Evolutionary conservation across 1,284 basidiomycete species (phyloP).

Genomic region (Lignosus rhinocerotis): DNA sequence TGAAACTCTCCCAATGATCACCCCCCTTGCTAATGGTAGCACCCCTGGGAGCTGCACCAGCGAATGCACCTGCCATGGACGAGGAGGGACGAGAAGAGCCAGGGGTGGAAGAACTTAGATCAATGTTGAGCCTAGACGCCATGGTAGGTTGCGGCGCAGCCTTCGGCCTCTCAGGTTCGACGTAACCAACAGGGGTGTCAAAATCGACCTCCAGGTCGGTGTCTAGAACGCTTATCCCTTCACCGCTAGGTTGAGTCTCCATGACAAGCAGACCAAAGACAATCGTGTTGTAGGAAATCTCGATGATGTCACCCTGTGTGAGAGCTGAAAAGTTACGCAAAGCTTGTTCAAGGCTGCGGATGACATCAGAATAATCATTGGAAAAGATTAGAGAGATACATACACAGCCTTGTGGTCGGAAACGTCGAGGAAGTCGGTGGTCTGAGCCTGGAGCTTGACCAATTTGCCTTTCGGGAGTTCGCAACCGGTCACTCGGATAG

Average conservation of each 20-base stretch:
- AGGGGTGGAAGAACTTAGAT: conserved; percentile 79
- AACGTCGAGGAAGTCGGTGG: conserved; percentile 92
- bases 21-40: conserved; percentile 68
- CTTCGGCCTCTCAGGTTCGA: conserved; percentile 88
- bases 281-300: conserved; percentile 90
- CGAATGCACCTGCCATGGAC: conserved; percentile 66
- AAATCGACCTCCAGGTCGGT: conserved; percentile 95
- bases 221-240: conserved; percentile 90
- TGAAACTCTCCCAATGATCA: conserved; percentile 90
- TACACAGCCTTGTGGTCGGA: conserved; percentile 97
- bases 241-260: conserved; percentile 88
- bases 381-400: conserved; percentile 31
- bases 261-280: conserved; percentile 95
- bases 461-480: conserved; percentile 92
- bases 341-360: conserved; percentile 85
- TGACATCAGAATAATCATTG: neutral
- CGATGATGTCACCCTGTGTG: conserved; percentile 90
- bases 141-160: conserved; percentile 86
- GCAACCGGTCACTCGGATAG: conserved; percentile 88
- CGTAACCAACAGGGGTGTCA: conserved; percentile 75
- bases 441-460: conserved; percentile 97
- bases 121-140: conserved; percentile 97
- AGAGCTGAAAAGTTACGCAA: conserved; percentile 92
- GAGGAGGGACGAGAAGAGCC: conserved; percentile 82
- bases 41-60: conserved; percentile 46